Evolutionary conservation across 768 basidiomycete genomes (phyloP).

Genomic region (Leccinum pellstonianum): DNA sequence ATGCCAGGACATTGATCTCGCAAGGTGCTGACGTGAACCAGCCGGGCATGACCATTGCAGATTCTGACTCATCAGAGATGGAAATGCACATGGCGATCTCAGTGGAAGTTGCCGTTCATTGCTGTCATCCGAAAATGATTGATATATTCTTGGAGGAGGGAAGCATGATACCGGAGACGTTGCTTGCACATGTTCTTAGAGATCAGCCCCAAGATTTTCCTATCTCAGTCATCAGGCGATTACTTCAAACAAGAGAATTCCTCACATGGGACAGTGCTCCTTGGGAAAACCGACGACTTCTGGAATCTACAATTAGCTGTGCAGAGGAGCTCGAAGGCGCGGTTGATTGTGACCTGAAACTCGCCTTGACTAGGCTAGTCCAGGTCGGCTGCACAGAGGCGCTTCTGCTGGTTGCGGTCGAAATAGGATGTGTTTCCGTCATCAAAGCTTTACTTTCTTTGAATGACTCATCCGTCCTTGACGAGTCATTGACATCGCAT

Average conservation of each 20-base stretch:
- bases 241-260: constrained; percentile 2
- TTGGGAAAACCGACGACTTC: neutral
- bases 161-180: neutral
- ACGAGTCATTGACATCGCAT: neutral
- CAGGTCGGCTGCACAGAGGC: constrained; percentile 1
- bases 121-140: neutral
- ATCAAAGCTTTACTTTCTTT: neutral
- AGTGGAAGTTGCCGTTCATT: neutral
- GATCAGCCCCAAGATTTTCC: neutral
- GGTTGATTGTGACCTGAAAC: neutral
- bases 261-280: neutral
- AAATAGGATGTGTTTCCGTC: constrained; percentile 2
- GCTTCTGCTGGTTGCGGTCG: constrained; percentile 8
- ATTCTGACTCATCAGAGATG: neutral
- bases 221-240: neutral
- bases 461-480: neutral
- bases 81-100: neutral
- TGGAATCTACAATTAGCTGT: neutral
- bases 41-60: neutral
- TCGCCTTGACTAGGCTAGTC: neutral
- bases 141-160: neutral
- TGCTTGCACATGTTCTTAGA: constrained; percentile 1
- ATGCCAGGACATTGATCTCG: neutral
- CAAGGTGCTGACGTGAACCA: neutral
- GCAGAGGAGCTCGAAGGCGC: neutral